Evolutionary conservation across 306 rosid species (phyloP).

Genomic region (Quercus suber): DNA sequence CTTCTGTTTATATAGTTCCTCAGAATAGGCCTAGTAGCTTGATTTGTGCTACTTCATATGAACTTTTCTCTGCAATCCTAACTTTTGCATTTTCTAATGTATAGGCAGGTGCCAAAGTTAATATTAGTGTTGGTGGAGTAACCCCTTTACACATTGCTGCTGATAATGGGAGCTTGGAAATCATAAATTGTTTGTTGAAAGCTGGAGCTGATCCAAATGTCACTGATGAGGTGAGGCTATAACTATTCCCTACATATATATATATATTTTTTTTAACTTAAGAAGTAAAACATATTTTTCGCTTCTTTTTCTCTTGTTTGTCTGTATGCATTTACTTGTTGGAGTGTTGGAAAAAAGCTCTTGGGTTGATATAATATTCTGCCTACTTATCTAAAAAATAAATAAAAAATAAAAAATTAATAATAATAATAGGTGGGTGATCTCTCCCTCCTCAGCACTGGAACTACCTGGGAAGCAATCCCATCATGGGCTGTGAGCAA

Average conservation of each 20-base stretch:
- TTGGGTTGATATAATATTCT: no score
- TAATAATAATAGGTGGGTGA: no score
- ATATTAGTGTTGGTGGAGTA: conserved; percentile 90
- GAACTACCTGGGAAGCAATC: no score
- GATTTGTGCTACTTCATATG: background rate
- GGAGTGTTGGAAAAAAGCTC: no score
- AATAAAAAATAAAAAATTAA: no score
- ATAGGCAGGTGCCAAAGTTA: conserved; percentile 86
- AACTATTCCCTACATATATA: background rate
- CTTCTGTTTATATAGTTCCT: background rate
- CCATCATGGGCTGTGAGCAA: no score
- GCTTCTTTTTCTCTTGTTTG: no score
- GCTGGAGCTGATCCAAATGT: conserved; percentile 89
- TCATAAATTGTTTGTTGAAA: conserved; percentile 61
- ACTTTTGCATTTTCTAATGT: conserved; percentile 25
- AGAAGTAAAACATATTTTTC: no score
- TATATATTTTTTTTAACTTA: background rate
- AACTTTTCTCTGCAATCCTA: background rate
- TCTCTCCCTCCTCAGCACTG: no score
- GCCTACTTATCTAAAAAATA: no score
- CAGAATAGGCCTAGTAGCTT: background rate
- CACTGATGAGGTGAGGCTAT: conserved; percentile 63
- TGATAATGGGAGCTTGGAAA: conserved; percentile 63
- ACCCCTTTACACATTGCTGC: conserved; percentile 92
- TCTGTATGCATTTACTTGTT: no score